phyloP scores from a whole-genome alignment of 2,329 filamentous ascomycete species.

The Pyrenophora seminiperda region DNA sequence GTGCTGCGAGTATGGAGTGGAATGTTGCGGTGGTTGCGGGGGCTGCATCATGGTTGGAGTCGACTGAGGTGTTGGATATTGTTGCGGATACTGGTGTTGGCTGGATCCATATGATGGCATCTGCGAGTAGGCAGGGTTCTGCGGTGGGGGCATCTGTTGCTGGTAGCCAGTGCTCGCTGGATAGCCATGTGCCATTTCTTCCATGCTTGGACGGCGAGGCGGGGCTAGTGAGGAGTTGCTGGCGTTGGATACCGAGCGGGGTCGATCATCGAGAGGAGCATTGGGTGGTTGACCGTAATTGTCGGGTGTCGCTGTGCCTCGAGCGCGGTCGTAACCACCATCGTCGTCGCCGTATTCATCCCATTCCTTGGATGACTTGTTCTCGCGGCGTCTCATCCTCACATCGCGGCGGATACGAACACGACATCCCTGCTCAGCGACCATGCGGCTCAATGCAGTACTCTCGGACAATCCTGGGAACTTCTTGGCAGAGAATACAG shows the following conservation, averaged over 20 bases:
- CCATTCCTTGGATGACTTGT: constrained; percentile 69
- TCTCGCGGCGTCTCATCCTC: constrained; percentile 83
- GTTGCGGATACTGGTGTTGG: constrained; percentile 43
- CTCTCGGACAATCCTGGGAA: constrained; percentile 93
- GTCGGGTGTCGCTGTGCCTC: constrained; percentile 59
- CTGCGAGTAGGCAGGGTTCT: constrained; percentile 46
- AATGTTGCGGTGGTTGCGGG: constrained; percentile 40
- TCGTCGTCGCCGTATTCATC: constrained; percentile 66
- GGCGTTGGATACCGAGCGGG: constrained; percentile 66
- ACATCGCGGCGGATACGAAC: constrained; percentile 95
- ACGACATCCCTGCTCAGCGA: constrained; percentile 95
- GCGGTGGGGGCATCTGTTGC: constrained; percentile 50
- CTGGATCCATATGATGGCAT: constrained; percentile 46
- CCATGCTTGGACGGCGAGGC: constrained; percentile 52
- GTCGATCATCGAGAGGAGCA: constrained; percentile 53
- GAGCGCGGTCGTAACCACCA: constrained; percentile 52
- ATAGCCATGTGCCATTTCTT: constrained; percentile 52
- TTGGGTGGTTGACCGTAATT: constrained; percentile 52
- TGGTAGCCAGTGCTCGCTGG: constrained; percentile 44
- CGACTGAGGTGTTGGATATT: constrained; percentile 40
- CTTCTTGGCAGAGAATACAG: constrained; percentile 96
- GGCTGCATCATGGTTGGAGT: constrained; percentile 47
- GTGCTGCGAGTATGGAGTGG: constrained; percentile 39
- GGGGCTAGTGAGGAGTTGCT: constrained; percentile 50
- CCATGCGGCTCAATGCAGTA: constrained; percentile 83